phyloP scores from a whole-genome alignment of 768 basidiomycete genomes.

The Leccinum olivaceopallidum region DNA sequence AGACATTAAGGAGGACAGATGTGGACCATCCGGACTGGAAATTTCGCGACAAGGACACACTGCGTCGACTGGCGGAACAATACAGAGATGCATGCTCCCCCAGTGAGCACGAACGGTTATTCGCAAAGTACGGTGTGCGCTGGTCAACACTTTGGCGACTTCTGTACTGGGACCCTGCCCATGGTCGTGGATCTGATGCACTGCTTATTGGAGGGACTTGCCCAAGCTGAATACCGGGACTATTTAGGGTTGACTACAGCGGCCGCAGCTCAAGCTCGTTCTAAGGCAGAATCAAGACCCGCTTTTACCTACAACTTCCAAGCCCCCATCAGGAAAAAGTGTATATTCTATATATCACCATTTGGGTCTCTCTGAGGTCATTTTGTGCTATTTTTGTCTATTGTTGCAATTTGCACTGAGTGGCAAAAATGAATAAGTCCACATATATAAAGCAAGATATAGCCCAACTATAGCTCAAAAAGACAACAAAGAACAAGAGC shows the following conservation, averaged over 20 bases:
- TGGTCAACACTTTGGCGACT: not conserved
- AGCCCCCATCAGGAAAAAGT: too few species aligned
- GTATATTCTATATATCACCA: too few species aligned
- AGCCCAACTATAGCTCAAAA: too few species aligned
- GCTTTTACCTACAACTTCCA: slow-evolving; percentile 5
- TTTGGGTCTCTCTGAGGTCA: too few species aligned
- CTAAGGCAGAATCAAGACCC: not conserved
- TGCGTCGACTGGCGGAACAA: not conserved
- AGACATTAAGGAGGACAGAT: slow-evolving; percentile 4
- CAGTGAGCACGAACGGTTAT: not conserved
- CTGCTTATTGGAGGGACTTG: not conserved
- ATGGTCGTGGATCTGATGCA: not conserved
- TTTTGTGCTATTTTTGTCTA: too few species aligned
- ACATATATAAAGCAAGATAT: too few species aligned
- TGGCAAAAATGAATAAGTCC: too few species aligned
- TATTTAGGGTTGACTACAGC: not conserved
- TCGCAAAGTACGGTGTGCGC: not conserved
- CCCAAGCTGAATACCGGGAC: not conserved
- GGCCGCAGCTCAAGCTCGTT: not conserved
- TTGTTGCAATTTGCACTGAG: too few species aligned
- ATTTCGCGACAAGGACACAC: not conserved
- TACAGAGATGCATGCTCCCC: not conserved
- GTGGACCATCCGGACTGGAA: slow-evolving; percentile 1
- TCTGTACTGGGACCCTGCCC: not conserved
- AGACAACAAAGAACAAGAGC: too few species aligned